phyloP scores from a whole-genome alignment of 305 asterid genomes.

The Solanum aculeatissimum region DNA sequence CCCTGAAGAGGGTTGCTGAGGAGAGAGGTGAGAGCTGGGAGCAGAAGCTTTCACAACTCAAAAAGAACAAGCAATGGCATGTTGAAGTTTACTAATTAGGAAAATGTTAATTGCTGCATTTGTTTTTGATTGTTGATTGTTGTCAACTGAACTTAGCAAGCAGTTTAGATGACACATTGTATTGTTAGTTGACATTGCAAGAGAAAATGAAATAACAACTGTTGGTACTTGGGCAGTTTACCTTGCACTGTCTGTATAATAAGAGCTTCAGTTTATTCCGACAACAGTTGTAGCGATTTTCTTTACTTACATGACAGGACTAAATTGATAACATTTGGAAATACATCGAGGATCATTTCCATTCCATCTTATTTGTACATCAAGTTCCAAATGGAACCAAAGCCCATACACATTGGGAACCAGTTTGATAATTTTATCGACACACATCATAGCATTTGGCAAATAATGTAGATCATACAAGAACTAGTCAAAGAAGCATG shows the following conservation, averaged over 20 bases:
- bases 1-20: conserved; percentile 81
- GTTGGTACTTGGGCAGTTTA: neutral
- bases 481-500: too few species aligned
- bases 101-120: neutral
- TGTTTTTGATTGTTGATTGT: neutral
- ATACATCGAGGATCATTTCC: too few species aligned
- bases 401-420: too few species aligned
- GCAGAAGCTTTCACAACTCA: conserved; percentile 64
- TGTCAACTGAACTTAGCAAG: neutral
- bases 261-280: too few species aligned
- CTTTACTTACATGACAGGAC: too few species aligned
- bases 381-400: too few species aligned
- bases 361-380: too few species aligned
- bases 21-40: conserved; percentile 90
- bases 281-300: too few species aligned
- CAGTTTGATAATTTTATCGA: too few species aligned
- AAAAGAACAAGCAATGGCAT: conserved; percentile 97
- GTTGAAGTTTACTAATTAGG: conserved; percentile 72
- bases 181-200: neutral
- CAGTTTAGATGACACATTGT: neutral
- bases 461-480: too few species aligned
- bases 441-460: too few species aligned
- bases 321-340: too few species aligned
- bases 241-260: neutral
- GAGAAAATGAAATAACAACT: neutral